Evolutionary conservation across 108 stramenopile species (phyloP).

Genomic region (Skeletonema potamos): DNA sequence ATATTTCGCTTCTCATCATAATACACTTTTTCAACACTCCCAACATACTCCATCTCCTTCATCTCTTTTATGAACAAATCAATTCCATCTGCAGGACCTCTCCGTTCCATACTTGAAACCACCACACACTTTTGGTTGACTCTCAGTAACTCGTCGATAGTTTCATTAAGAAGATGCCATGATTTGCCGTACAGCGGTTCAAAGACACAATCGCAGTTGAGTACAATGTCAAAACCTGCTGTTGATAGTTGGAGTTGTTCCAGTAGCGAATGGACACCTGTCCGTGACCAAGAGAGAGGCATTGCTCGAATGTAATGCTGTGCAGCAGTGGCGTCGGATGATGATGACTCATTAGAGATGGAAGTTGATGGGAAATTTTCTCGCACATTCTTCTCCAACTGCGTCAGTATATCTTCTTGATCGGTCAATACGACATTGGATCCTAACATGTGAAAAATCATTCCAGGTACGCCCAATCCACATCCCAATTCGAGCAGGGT

Average conservation of each 20-base stretch:
- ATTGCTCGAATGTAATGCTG: slow-evolving; percentile 27
- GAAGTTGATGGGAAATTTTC: slow-evolving; percentile 44
- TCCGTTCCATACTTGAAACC: slow-evolving; percentile 75
- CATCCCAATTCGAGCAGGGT: slow-evolving; percentile 77
- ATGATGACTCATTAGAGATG: neutral
- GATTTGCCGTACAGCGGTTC: slow-evolving; percentile 82
- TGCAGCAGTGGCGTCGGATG: neutral
- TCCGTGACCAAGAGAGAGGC: slow-evolving; percentile 54
- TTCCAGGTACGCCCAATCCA: slow-evolving; percentile 84
- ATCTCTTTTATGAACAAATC: slow-evolving; percentile 59
- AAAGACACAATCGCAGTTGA: slow-evolving; percentile 88
- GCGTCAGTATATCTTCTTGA: slow-evolving; percentile 60
- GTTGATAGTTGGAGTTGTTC: slow-evolving; percentile 8
- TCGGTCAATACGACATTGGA: slow-evolving; percentile 67
- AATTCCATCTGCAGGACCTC: slow-evolving; percentile 59
- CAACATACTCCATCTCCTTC: slow-evolving; percentile 26
- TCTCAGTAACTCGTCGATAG: slow-evolving; percentile 56
- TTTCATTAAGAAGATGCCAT: slow-evolving; percentile 71
- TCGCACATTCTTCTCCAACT: slow-evolving; percentile 58
- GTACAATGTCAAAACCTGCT: slow-evolving; percentile 64
- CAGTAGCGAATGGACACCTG: slow-evolving; percentile 24
- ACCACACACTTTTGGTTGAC: slow-evolving; percentile 56
- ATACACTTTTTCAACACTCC: slow-evolving; percentile 35
- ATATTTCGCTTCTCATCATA: slow-evolving; percentile 23
- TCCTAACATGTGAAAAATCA: slow-evolving; percentile 60